A percentile compares a stretch with the other conserved stretches of the same genome.
phyloP scores from a whole-genome alignment of 257 asterid genomes.

The Fraxinus pennsylvanica region DNA sequence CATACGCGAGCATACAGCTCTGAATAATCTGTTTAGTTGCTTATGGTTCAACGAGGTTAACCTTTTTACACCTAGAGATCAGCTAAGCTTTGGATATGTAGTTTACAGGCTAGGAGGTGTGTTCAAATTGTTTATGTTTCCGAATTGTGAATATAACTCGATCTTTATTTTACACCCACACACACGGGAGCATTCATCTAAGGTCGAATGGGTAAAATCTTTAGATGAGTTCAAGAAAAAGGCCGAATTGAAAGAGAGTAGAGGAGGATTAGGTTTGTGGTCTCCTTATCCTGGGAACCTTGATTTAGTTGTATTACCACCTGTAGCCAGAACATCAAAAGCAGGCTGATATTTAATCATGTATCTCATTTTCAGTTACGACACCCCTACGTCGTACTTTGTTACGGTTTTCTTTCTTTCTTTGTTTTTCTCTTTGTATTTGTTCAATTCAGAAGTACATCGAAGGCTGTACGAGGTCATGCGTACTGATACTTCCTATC shows the following conservation, averaged over 20 bases:
- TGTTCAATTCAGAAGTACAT: too few relatives aligned
- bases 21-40: slow-evolving; percentile 87
- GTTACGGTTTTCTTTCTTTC: too few relatives aligned
- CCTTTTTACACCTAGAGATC: slow-evolving; percentile 95
- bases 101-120: slow-evolving; percentile 67
- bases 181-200: slow-evolving; percentile 90
- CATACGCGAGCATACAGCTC: slow-evolving; percentile 78
- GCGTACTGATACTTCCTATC: too few relatives aligned
- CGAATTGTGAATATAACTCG: slow-evolving; percentile 90
- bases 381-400: neutral
- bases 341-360: slow-evolving; percentile 59
- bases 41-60: slow-evolving; percentile 98
- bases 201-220: slow-evolving; percentile 89
- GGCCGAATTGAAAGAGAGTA: slow-evolving; percentile 77
- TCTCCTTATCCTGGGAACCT: slow-evolving; percentile 84
- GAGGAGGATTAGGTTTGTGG: slow-evolving; percentile 97
- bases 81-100: slow-evolving; percentile 92
- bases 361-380: neutral
- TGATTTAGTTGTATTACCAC: slow-evolving; percentile 72
- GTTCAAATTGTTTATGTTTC: slow-evolving; percentile 81
- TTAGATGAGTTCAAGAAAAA: slow-evolving; percentile 68
- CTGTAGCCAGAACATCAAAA: slow-evolving; percentile 77
- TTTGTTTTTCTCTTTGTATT: too few relatives aligned
- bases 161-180: slow-evolving; percentile 81
- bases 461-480: too few relatives aligned